Evolutionary conservation across 139 green algal species (phyloP).

Genomic region (Chlorella sp.): DNA sequence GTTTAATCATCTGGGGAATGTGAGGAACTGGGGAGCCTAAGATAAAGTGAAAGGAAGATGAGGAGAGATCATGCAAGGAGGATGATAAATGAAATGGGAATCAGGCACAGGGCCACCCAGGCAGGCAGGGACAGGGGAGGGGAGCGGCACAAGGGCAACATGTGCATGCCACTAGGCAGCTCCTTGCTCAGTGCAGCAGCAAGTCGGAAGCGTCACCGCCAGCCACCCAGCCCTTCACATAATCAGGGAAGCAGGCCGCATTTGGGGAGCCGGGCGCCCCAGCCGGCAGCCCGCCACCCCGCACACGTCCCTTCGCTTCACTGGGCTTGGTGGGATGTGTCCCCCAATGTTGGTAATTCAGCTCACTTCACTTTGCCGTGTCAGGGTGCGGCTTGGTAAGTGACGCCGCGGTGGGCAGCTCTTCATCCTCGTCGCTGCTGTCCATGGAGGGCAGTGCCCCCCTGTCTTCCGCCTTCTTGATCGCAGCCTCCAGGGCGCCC

Average conservation of each 20-base stretch:
- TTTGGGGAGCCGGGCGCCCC: no score
- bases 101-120: no score
- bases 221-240: no score
- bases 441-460: conserved; percentile 37
- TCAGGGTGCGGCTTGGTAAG: no score
- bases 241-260: no score
- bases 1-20: not conserved
- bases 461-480: conserved; percentile 35
- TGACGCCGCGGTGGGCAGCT: not conserved
- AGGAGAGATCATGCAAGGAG: not conserved
- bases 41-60: not conserved
- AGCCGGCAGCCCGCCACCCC: no score
- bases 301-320: no score
- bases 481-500: conserved; percentile 30
- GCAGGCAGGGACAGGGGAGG: not conserved
- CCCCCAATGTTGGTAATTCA: no score
- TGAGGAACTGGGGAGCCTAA: not conserved
- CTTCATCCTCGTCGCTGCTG: conserved; percentile 9
- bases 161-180: not conserved
- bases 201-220: no score
- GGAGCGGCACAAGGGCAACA: not conserved
- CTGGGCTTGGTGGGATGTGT: no score
- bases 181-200: not conserved
- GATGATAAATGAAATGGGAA: not conserved
- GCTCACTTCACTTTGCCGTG: not conserved